These are phyloP conservation scores for Candida suzukii DNA, from an alignment of 805 yeast genomes.

Conservation along the genomic window DNA sequence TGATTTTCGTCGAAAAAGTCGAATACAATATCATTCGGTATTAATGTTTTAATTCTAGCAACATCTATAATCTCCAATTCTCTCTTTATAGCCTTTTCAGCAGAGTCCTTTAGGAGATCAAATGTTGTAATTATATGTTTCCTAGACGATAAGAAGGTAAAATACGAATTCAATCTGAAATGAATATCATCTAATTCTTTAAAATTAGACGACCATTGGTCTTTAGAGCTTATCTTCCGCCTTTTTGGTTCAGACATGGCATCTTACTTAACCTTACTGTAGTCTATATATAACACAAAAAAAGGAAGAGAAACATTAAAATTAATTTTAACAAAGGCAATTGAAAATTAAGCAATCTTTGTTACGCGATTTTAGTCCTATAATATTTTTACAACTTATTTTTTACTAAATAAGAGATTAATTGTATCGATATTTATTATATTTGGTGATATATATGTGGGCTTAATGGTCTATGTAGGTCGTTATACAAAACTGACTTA, in stretches of 20 bases:
- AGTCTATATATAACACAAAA: too few relatives aligned
- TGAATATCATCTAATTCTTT: conserved; percentile 40
- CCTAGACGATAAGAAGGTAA: conserved; percentile 54
- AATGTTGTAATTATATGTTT: conserved; percentile 55
- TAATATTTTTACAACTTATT: too few relatives aligned
- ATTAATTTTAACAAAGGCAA: too few relatives aligned
- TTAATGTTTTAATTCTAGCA: conserved; percentile 51
- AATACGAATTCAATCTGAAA: conserved; percentile 50
- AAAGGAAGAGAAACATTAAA: too few relatives aligned
- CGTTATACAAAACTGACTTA: too few relatives aligned
- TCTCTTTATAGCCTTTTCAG: conserved; percentile 41
- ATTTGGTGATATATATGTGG: too few relatives aligned
- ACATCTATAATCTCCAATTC: conserved; percentile 45
- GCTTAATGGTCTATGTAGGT: too few relatives aligned
- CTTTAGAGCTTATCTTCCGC: neutral
- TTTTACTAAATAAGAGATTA: too few relatives aligned
- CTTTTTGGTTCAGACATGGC: neutral
- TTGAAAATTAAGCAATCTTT: too few relatives aligned
- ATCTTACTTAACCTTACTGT: neutral
- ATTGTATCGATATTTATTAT: too few relatives aligned
- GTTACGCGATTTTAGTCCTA: too few relatives aligned
- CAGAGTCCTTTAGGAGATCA: conserved; percentile 44
- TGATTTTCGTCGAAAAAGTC: conserved; percentile 77
- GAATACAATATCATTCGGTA: conserved; percentile 65
- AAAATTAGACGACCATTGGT: conserved; percentile 23